Percentiles rank a stretch among this genome's conserved stretches.
Evolutionary conservation across 768 basidiomycete genomes (phyloP).

Genomic region (Termitomyces sp.): DNA sequence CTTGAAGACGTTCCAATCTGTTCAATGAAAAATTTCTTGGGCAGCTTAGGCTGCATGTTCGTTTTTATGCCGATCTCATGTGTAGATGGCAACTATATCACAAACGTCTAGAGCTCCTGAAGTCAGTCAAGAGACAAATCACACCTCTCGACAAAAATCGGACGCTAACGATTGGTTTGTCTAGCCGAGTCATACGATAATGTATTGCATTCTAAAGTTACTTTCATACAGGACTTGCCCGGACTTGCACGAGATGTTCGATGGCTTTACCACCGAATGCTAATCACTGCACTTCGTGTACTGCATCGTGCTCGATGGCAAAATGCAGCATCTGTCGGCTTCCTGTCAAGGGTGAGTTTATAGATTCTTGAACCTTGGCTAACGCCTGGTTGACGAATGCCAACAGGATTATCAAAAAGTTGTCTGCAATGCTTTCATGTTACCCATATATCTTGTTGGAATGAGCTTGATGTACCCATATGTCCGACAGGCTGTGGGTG

Average conservation of each 20-base stretch:
- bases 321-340: conserved; percentile 72
- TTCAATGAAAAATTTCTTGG: conserved; percentile 35
- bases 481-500: conserved; percentile 73
- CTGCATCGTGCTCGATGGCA: conserved; percentile 36
- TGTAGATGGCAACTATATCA: conserved; percentile 67
- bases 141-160: conserved; percentile 12
- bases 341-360: conserved; percentile 59
- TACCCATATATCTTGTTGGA: conserved; percentile 64
- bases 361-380: background rate
- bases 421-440: conserved; percentile 62
- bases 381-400: background rate
- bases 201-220: background rate
- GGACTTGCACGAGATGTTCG: conserved; percentile 42
- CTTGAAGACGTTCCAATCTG: conserved; percentile 16
- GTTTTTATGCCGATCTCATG: conserved; percentile 70
- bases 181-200: background rate
- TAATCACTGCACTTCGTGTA: conserved; percentile 38
- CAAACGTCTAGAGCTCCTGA: conserved; percentile 71
- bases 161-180: conserved; percentile 31
- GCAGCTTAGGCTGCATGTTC: conserved; percentile 48
- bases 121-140: conserved; percentile 40
- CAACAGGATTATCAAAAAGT: conserved; percentile 57
- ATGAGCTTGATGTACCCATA: conserved; percentile 37
- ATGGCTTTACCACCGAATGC: conserved; percentile 25
- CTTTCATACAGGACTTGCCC: conserved; percentile 35